Evolutionary conservation across 176 grass and related monocot genomes (phyloP).

Genomic region (Musa acuminata): DNA sequence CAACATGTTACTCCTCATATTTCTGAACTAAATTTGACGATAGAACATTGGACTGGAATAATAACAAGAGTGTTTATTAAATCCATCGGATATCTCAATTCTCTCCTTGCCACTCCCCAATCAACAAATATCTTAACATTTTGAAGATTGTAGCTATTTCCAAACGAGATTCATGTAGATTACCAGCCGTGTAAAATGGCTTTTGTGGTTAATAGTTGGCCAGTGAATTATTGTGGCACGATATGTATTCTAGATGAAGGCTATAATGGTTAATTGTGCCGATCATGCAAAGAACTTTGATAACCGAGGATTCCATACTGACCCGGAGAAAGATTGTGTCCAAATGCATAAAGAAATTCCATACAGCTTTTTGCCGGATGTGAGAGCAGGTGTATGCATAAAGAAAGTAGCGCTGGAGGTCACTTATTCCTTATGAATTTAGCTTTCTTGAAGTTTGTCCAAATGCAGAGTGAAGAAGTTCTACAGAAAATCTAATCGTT

Average conservation of each 20-base stretch:
- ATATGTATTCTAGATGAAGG: neutral
- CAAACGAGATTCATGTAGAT: neutral
- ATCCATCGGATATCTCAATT: neutral
- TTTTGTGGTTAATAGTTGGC: neutral
- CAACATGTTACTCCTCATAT: too few species aligned
- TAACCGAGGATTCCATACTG: conserved; percentile 71
- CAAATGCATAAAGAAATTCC: too few species aligned
- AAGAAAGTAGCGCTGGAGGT: too few species aligned
- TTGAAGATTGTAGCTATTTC: too few species aligned
- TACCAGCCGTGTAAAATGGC: neutral
- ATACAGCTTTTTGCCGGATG: conserved; percentile 38
- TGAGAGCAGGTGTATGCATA: conserved; percentile 2
- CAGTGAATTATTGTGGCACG: neutral
- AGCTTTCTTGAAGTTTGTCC: too few species aligned
- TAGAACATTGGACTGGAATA: neutral
- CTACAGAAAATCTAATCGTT: neutral
- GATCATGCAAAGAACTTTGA: neutral
- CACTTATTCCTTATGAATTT: too few species aligned
- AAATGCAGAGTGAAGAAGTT: neutral
- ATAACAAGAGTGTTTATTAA: neutral
- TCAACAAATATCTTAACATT: neutral
- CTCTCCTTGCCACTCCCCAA: neutral
- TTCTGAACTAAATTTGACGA: too few species aligned
- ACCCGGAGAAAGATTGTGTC: conserved; percentile 48
- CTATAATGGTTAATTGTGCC: neutral